Percentiles rank a stretch among this genome's conserved stretches.
These are phyloP conservation scores for Azolla pinnata DNA, from an alignment of 75 land plant species.

Conservation along the genomic window DNA sequence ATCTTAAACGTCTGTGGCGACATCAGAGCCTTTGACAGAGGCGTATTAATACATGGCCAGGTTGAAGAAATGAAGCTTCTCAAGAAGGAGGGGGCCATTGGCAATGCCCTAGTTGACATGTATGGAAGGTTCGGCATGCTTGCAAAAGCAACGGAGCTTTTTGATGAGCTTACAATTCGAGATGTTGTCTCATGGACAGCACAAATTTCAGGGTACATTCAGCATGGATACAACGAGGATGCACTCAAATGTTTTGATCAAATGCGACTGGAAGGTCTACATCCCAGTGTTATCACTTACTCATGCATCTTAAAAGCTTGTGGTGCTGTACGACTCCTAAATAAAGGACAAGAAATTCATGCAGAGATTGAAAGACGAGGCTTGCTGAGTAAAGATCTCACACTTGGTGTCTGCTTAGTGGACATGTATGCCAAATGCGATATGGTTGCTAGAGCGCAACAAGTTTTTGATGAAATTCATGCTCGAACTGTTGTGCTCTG, in stretches of 20 bases:
- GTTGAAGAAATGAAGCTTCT: background rate
- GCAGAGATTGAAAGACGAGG: conserved; percentile 34
- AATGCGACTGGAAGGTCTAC: conserved; percentile 38
- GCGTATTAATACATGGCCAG: conserved; percentile 18
- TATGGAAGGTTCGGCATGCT: conserved; percentile 42
- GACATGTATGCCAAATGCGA: conserved; percentile 28
- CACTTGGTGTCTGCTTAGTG: conserved; percentile 17
- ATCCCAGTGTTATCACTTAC: conserved; percentile 48
- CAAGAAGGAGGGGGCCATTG: background rate
- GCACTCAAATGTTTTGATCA: conserved; percentile 36
- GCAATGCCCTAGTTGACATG: conserved; percentile 39
- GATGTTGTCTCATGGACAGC: conserved; percentile 68
- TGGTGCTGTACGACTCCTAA: conserved; percentile 31
- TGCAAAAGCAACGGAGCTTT: conserved; percentile 35
- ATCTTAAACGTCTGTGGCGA: conserved; percentile 12
- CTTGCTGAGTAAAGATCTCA: conserved; percentile 11
- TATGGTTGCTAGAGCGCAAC: background rate
- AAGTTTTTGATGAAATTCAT: conserved; percentile 37
- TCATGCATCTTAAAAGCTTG: conserved; percentile 39
- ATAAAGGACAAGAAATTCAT: conserved; percentile 54
- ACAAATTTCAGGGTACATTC: conserved; percentile 57
- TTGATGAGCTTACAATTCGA: conserved; percentile 37
- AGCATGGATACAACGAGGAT: conserved; percentile 38
- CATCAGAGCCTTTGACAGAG: conserved; percentile 7
- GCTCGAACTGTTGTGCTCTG: conserved; percentile 32